Evolutionary conservation across 164 flowering plant genomes (phyloP).

Genomic region (Stephania cephalantha): DNA sequence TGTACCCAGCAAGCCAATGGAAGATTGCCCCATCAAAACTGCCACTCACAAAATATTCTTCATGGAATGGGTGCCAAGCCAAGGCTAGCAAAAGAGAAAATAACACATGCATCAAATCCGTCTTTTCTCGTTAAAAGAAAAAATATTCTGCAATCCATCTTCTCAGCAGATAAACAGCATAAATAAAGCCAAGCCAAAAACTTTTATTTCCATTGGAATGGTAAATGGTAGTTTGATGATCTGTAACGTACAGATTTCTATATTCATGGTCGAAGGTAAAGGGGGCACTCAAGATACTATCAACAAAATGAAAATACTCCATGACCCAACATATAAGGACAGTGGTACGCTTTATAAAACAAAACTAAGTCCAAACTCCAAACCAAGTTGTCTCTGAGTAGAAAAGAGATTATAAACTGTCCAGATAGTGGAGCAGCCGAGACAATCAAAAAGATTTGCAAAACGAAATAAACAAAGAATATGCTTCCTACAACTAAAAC

Average conservation of each 20-base stretch:
- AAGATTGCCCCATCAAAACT: constrained; percentile 95
- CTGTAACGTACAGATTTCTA: not conserved
- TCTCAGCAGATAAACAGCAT: constrained; percentile 1
- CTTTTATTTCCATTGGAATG: not conserved
- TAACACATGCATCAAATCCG: not conserved
- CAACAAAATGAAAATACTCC: no score
- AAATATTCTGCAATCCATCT: not conserved
- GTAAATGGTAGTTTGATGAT: not conserved
- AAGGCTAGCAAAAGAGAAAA: constrained; percentile 45
- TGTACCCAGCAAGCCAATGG: constrained; percentile 99
- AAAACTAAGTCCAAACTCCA: no score
- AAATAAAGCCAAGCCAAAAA: not conserved
- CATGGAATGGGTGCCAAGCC: constrained; percentile 99
- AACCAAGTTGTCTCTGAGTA: no score
- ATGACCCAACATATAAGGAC: no score
- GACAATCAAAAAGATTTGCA: no score
- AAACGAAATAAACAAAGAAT: not conserved
- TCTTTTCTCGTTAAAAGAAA: no score
- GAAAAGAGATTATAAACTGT: no score
- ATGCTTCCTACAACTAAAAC: not conserved
- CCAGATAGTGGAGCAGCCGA: no score
- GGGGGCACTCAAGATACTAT: no score
- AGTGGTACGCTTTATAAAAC: no score
- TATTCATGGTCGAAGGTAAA: not conserved
- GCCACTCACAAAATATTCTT: constrained; percentile 98